A percentile compares a stretch with the other conserved stretches of the same genome.
Conservation (phyloP, 805 yeast species). For the Candida caryicola region DNA sequence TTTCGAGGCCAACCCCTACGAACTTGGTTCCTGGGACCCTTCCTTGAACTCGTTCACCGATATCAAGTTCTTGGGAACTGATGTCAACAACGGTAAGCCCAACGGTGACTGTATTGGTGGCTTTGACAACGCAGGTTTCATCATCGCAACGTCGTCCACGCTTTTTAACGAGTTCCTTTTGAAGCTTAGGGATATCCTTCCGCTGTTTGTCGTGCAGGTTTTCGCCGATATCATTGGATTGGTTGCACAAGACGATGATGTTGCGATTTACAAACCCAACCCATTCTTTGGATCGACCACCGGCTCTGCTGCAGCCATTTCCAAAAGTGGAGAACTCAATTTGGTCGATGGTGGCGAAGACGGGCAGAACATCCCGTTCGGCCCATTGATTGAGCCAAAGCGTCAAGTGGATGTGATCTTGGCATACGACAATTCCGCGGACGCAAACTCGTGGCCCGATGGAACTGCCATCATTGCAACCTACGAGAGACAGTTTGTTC, state of each 20-base stretch:
- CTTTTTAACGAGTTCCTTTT: slow-evolving; percentile 68
- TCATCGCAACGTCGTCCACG: slow-evolving; percentile 80
- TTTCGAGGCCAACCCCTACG: slow-evolving; percentile 38
- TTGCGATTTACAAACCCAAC: slow-evolving; percentile 70
- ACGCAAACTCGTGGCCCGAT: slow-evolving; percentile 36
- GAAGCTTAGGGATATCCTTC: slow-evolving; percentile 39
- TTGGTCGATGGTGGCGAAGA: slow-evolving; percentile 45
- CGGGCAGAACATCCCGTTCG: slow-evolving; percentile 35
- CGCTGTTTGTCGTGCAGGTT: no score
- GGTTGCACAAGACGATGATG: slow-evolving; percentile 42
- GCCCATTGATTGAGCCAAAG: slow-evolving; percentile 35
- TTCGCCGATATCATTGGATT: neutral
- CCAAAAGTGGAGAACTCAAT: slow-evolving; percentile 23
- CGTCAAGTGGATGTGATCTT: slow-evolving; percentile 36
- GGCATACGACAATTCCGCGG: slow-evolving; percentile 36
- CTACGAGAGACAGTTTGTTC: slow-evolving; percentile 29
- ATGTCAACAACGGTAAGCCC: slow-evolving; percentile 58
- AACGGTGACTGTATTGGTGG: slow-evolving; percentile 56
- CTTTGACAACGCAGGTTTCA: slow-evolving; percentile 77
- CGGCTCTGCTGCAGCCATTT: no score
- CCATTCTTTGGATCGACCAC: slow-evolving; percentile 45
- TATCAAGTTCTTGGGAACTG: slow-evolving; percentile 67
- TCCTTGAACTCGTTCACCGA: slow-evolving; percentile 63
- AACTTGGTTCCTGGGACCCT: slow-evolving; percentile 86
- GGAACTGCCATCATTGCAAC: slow-evolving; percentile 34